phyloP scores from a whole-genome alignment of 2,329 filamentous ascomycete species.

The Tolypocladium amazonense region DNA sequence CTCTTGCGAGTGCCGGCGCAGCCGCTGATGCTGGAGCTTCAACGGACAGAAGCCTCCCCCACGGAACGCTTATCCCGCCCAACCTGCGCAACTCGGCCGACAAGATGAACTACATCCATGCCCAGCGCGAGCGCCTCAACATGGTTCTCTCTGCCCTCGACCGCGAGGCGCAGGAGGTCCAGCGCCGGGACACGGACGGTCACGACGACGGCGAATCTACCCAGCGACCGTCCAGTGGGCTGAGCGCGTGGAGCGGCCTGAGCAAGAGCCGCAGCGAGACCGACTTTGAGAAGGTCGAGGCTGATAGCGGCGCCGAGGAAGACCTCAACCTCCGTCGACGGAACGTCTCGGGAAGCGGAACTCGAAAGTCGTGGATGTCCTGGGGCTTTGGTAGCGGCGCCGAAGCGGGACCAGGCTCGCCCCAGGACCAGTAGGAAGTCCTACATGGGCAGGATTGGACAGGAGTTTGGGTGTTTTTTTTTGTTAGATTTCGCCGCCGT shows the following conservation, averaged over 20 bases:
- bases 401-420: conserved; percentile 23
- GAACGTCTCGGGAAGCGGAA: conserved; percentile 11
- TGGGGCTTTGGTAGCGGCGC: conserved; percentile 31
- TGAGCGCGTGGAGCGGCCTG: conserved; percentile 43
- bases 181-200: conserved; percentile 21
- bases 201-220: conserved; percentile 21
- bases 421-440: conserved; percentile 24
- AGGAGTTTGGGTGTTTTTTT: conserved; percentile 18
- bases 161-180: conserved; percentile 59
- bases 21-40: conserved; percentile 10
- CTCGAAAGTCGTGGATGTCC: conserved; percentile 32
- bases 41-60: conserved; percentile 11
- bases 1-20: conserved; percentile 38
- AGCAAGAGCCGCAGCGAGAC: conserved; percentile 76
- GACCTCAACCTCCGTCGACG: conserved; percentile 26
- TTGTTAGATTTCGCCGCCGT: conserved; percentile 6
- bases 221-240: conserved; percentile 35
- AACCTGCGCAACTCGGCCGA: conserved; percentile 51
- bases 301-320: conserved; percentile 54
- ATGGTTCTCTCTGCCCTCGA: conserved; percentile 70
- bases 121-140: conserved; percentile 68
- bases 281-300: conserved; percentile 84
- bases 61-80: conserved; percentile 59
- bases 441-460: conserved; percentile 8
- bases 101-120: conserved; percentile 65